Conservation (phyloP, 1,139 yeast species). For the Debaryomyces robertsiae region DNA sequence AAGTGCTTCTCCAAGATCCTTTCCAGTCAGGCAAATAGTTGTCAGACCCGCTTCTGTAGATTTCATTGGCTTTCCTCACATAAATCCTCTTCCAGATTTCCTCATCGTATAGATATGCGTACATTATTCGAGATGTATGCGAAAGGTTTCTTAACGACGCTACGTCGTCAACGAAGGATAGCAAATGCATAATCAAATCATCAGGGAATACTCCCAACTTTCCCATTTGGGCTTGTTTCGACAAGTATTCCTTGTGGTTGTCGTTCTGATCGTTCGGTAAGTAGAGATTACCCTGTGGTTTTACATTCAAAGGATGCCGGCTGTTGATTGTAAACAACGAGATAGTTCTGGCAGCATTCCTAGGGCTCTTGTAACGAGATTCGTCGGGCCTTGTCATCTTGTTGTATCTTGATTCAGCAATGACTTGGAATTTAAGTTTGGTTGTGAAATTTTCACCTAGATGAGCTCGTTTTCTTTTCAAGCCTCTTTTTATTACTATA, state of each 20-base stretch:
- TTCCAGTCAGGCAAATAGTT: constrained; percentile 48
- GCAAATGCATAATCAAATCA: constrained; percentile 53
- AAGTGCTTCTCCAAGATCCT: constrained; percentile 78
- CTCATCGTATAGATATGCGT: constrained; percentile 72
- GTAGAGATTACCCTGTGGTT: constrained; percentile 68
- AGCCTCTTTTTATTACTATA: neutral
- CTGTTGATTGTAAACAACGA: constrained; percentile 28
- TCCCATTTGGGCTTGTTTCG: constrained; percentile 52
- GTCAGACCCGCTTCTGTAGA: constrained; percentile 12
- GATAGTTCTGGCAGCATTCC: constrained; percentile 17
- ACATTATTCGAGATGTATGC: constrained; percentile 64
- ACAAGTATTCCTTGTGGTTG: constrained; percentile 16
- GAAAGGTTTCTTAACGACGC: constrained; percentile 52
- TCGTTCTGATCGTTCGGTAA: constrained; percentile 25
- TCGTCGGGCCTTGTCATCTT: neutral
- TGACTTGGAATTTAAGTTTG: neutral
- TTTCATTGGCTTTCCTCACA: constrained; percentile 22
- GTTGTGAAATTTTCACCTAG: constrained; percentile 9
- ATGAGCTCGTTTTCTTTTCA: constrained; percentile 3
- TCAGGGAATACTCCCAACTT: constrained; percentile 55
- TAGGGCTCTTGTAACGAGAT: neutral
- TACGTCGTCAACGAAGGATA: constrained; percentile 48
- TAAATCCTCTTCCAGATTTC: constrained; percentile 74
- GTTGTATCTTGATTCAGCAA: neutral
- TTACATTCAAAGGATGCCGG: constrained; percentile 72